Evolutionary conservation across 73 alveolate species (phyloP).

Genomic region (Strombidium stylifer): DNA sequence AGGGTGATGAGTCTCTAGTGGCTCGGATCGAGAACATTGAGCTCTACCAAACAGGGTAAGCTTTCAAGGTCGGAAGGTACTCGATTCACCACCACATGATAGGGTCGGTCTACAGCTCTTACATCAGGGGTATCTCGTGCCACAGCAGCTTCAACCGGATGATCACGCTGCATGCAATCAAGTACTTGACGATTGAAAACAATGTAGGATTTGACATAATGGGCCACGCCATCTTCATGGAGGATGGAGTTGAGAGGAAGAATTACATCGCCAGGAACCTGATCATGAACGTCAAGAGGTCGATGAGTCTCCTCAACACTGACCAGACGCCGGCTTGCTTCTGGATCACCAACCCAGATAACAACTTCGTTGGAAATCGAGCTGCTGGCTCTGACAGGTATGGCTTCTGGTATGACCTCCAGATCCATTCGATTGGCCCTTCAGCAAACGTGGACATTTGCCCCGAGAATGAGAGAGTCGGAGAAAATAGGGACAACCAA

Average conservation of each 20-base stretch:
- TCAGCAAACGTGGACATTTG: conserved; percentile 67
- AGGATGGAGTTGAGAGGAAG: conserved; percentile 79
- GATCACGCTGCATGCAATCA: conserved; percentile 74
- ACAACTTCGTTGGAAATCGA: conserved; percentile 62
- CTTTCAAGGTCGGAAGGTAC: conserved; percentile 84
- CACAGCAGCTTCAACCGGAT: conserved; percentile 82
- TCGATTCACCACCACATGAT: conserved; percentile 82
- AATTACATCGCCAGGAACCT: conserved; percentile 68
- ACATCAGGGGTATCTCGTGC: conserved; percentile 73
- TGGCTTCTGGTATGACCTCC: conserved; percentile 87
- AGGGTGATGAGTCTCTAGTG: conserved; percentile 59
- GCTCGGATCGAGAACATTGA: conserved; percentile 75
- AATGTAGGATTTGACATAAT: conserved; percentile 72
- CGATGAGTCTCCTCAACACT: conserved; percentile 67
- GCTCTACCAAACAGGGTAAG: conserved; percentile 76
- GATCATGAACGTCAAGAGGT: conserved; percentile 41
- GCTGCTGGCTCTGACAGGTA: conserved; percentile 85
- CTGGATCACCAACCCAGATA: conserved; percentile 87
- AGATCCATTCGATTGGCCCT: conserved; percentile 72
- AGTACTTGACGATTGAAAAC: conserved; percentile 54
- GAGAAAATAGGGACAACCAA: conserved; percentile 71
- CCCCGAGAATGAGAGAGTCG: conserved; percentile 68
- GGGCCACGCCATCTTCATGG: conserved; percentile 88
- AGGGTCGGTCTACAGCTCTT: conserved; percentile 70
- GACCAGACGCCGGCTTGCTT: conserved; percentile 85